Base-by-base conservation (phyloP, 108 stramenopile species). In the Cylindrotheca fusiformis region DNA sequence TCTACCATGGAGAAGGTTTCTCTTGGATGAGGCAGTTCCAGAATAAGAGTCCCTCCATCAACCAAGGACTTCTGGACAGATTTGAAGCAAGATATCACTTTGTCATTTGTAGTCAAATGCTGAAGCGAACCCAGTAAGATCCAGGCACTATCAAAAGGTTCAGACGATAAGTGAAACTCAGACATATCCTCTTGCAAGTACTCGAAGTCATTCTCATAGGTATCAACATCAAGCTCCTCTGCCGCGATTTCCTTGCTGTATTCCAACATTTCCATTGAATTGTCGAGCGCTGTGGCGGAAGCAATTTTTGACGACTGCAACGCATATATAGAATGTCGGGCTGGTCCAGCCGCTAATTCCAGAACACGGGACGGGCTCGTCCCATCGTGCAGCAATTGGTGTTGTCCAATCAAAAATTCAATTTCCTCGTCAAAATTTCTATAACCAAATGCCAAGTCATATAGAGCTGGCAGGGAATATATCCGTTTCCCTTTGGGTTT, bases 371-470 rank as follows among this genome's bases (percentile, higher is more conserved):
- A 30, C 4, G 77, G 69, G n/a, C 44, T 32, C 3, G 47, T 67
- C 26, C 48, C 62, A 27, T 55, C 69, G 44, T 71, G 51, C 21
- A 67, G 48, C 10, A 30, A 31, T 22, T 58, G 58, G 60, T 93
- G 88, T 32, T 74, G 68, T 53, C 72, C 55, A 20, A 87, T 21
- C 31, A 93, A 60, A 69, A 93, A 93, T 6, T 82, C 76, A 0
- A 93, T 87, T 70, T 93, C 91, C 20, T 87, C 80, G 52, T 81
- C 83, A 58, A 74, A 93, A 47, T 80, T 76, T 59, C 90, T 71
- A 59, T 88, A 92, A 18, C 87, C 87, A 77, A 92, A 88, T 8
- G 90, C 90, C 36, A 92, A 58, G 67, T 92, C 90, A 57, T 92
- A 92, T 19, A 92, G 52, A 2, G 87, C 74, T 8, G 90, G 90